These are phyloP conservation scores for Coprinopsis marcescibilis DNA, from an alignment of 768 basidiomycete species.

Conservation along the genomic window DNA sequence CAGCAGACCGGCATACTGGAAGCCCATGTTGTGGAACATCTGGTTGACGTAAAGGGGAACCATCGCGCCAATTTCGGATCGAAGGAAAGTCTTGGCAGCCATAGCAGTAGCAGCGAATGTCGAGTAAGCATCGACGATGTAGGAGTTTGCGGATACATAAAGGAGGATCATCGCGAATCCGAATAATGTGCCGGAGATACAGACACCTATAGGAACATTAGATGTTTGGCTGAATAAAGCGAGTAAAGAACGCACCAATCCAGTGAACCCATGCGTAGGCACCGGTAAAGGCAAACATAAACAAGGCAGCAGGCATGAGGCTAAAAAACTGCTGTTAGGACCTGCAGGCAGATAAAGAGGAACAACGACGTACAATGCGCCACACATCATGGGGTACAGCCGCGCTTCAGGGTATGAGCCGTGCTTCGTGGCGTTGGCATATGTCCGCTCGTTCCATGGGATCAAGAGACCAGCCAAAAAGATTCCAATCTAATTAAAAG, in stretches of 20 bases:
- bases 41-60: conserved; percentile 35
- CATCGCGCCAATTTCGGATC: conserved; percentile 30
- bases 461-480: conserved; percentile 24
- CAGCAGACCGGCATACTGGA: conserved; percentile 34
- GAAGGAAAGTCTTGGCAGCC: conserved; percentile 38
- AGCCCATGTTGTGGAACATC: conserved; percentile 37
- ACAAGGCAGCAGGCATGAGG: conserved; percentile 33
- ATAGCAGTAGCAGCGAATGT: conserved; percentile 39
- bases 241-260: conserved; percentile 18
- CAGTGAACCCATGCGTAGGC: conserved; percentile 34
- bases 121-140: conserved; percentile 39
- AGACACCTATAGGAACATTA: conserved; percentile 17
- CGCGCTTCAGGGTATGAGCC: conserved; percentile 39
- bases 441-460: conserved; percentile 29
- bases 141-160: conserved; percentile 39
- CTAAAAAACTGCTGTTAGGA: conserved; percentile 13
- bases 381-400: conserved; percentile 36
- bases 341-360: neutral
- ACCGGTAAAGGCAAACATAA: conserved; percentile 41
- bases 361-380: conserved; percentile 26
- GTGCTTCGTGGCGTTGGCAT: conserved; percentile 26
- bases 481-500: conserved; percentile 27
- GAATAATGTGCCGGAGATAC: conserved; percentile 31
- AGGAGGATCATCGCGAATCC: conserved; percentile 38
- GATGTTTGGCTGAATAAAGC: neutral